phyloP scores from a whole-genome alignment of 148 eudicot genomes.

The Gaultheria prostrata region DNA sequence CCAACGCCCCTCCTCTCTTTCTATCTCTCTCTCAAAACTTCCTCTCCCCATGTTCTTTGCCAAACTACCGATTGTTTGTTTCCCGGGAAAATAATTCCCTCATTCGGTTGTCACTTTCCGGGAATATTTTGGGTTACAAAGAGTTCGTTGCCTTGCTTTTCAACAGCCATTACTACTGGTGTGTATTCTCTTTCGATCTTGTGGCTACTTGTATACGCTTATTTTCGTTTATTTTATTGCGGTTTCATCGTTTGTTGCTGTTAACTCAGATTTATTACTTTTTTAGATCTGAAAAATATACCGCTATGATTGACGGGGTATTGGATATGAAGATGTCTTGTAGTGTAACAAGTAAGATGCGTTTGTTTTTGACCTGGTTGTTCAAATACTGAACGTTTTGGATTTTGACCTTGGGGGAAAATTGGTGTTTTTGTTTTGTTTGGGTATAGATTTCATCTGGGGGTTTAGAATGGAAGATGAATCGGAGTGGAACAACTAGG shows the following conservation, averaged over 20 bases:
- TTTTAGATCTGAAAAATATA: slow-evolving; percentile 20
- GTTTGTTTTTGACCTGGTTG: slow-evolving; percentile 14
- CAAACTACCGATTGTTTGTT: slow-evolving; percentile 13
- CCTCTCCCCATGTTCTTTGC: not conserved
- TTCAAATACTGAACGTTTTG: not conserved
- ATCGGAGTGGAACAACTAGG: not conserved
- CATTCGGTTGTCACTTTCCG: slow-evolving; percentile 7
- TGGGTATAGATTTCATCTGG: slow-evolving; percentile 7
- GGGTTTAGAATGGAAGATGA: not conserved
- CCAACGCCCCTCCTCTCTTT: slow-evolving; percentile 5
- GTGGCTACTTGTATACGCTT: not conserved
- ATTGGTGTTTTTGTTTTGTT: not conserved
- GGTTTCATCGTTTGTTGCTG: not conserved
- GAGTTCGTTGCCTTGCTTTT: not conserved
- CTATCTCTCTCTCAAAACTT: not conserved
- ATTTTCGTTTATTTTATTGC: not conserved
- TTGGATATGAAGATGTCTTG: slow-evolving; percentile 8
- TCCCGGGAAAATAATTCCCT: slow-evolving; percentile 14
- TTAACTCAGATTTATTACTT: not conserved
- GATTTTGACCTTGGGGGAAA: not conserved
- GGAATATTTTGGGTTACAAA: slow-evolving; percentile 8
- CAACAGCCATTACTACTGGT: slow-evolving; percentile 5
- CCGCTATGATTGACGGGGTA: not conserved
- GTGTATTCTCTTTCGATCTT: slow-evolving; percentile 6
- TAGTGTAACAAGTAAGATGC: slow-evolving; percentile 9